Evolutionary conservation across 1,139 yeast genomes (phyloP).

Genomic region (Pichia inconspicua): DNA sequence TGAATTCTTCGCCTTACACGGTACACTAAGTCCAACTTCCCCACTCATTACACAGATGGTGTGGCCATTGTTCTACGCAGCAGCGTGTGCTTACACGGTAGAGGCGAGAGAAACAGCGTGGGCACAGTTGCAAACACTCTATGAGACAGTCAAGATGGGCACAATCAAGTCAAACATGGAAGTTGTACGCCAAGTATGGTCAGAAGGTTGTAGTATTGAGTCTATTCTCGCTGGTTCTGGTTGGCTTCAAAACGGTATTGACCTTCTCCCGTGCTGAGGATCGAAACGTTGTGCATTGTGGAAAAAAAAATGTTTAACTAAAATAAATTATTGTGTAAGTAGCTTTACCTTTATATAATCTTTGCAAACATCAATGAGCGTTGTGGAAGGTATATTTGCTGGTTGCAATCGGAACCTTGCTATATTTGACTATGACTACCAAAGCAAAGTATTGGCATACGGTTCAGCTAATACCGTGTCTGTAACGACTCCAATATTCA

Average conservation of each 20-base stretch:
- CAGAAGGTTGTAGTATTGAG: slow-evolving; percentile 32
- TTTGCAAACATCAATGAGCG: slow-evolving; percentile 1
- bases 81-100: slow-evolving; percentile 33
- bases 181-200: slow-evolving; percentile 39
- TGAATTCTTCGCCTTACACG: slow-evolving; percentile 41
- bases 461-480: slow-evolving; percentile 75
- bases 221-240: slow-evolving; percentile 33
- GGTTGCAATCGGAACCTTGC: slow-evolving; percentile 77
- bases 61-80: slow-evolving; percentile 48
- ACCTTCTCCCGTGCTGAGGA: slow-evolving; percentile 37
- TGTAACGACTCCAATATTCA: slow-evolving; percentile 48
- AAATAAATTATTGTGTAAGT: not conserved
- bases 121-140: slow-evolving; percentile 34
- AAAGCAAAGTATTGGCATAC: slow-evolving; percentile 47
- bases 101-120: slow-evolving; percentile 29
- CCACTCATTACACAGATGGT: slow-evolving; percentile 52
- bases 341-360: not conserved
- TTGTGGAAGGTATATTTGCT: slow-evolving; percentile 52
- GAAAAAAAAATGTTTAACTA: not conserved
- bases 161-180: slow-evolving; percentile 36
- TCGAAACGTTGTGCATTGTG: not conserved
- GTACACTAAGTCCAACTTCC: slow-evolving; percentile 35
- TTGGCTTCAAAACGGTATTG: slow-evolving; percentile 43
- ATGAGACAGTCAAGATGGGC: slow-evolving; percentile 45
- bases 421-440: slow-evolving; percentile 49